Conservation (phyloP, 2,329 filamentous ascomycete genomes). For the Davidsoniella neocaledoniae region DNA sequence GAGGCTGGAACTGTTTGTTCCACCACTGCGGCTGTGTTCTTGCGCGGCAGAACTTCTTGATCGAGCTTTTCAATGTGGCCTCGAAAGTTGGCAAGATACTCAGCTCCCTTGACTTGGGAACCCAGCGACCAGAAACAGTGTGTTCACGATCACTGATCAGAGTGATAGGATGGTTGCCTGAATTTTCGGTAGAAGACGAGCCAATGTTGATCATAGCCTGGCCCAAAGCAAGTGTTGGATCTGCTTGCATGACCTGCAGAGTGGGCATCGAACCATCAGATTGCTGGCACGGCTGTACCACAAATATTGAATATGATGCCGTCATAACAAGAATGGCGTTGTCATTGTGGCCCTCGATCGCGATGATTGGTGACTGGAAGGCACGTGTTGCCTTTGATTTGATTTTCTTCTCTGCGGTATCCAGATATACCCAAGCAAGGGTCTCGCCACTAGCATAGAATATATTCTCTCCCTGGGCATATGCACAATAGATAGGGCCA, state of each 20-base stretch:
- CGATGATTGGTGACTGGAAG: constrained; percentile 36
- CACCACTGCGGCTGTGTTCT: constrained; percentile 37
- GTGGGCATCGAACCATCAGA: background rate
- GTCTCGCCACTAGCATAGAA: constrained; percentile 36
- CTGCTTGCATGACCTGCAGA: constrained; percentile 2
- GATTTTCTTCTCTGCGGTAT: constrained; percentile 33
- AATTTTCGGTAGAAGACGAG: constrained; percentile 16
- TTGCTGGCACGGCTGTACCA: constrained; percentile 17
- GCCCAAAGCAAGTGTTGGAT: constrained; percentile 2
- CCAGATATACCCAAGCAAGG: constrained; percentile 40
- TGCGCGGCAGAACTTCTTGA: constrained; percentile 38
- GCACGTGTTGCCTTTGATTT: constrained; percentile 28
- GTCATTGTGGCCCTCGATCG: constrained; percentile 29
- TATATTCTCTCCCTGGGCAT: constrained; percentile 36
- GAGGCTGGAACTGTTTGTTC: constrained; percentile 19
- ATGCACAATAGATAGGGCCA: constrained; percentile 37
- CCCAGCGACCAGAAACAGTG: constrained; percentile 33
- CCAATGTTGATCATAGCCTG: constrained; percentile 30
- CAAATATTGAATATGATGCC: constrained; percentile 34
- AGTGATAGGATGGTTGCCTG: constrained; percentile 24
- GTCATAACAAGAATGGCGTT: constrained; percentile 34
- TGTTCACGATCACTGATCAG: constrained; percentile 32
- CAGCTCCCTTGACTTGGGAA: constrained; percentile 26
- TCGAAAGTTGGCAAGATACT: constrained; percentile 36
- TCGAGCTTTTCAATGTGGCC: constrained; percentile 35